Percentiles rank a stretch among this genome's conserved stretches.
These are phyloP conservation scores for Musa itinerans DNA, from an alignment of 176 grass and related monocot species.

Conservation along the genomic window DNA sequence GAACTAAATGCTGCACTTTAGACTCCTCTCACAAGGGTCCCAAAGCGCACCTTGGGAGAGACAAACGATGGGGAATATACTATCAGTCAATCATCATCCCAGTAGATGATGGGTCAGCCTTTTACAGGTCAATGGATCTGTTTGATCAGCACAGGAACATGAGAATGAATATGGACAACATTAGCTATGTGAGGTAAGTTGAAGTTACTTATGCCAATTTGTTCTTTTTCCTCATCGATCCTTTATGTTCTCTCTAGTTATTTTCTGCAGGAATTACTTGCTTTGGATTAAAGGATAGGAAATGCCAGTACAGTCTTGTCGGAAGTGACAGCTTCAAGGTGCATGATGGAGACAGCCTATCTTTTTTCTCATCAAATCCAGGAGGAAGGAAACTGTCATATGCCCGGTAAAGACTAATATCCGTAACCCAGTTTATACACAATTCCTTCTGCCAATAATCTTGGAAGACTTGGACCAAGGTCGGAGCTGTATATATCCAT, in stretches of 20 bases:
- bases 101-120: slow-evolving; percentile 17
- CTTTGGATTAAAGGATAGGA: slow-evolving; percentile 77
- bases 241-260: background rate
- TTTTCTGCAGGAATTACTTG: slow-evolving; percentile 61
- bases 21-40: no score
- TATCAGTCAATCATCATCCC: no score
- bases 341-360: slow-evolving; percentile 50
- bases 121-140: slow-evolving; percentile 29
- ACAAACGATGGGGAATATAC: no score
- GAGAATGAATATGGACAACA: slow-evolving; percentile 74
- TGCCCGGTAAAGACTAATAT: slow-evolving; percentile 47
- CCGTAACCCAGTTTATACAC: slow-evolving; percentile 2
- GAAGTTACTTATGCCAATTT: background rate
- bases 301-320: slow-evolving; percentile 55
- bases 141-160: slow-evolving; percentile 68
- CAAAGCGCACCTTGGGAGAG: no score
- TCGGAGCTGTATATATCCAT: no score
- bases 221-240: background rate
- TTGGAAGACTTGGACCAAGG: background rate
- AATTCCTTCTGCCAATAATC: background rate
- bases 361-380: slow-evolving; percentile 21
- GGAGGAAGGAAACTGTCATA: slow-evolving; percentile 51
- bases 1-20: no score
- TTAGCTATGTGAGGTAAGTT: slow-evolving; percentile 66
- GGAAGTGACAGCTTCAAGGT: slow-evolving; percentile 43